Evolutionary conservation across 2,329 filamentous ascomycete species (phyloP).

Genomic region (Lecanicillium sp.): DNA sequence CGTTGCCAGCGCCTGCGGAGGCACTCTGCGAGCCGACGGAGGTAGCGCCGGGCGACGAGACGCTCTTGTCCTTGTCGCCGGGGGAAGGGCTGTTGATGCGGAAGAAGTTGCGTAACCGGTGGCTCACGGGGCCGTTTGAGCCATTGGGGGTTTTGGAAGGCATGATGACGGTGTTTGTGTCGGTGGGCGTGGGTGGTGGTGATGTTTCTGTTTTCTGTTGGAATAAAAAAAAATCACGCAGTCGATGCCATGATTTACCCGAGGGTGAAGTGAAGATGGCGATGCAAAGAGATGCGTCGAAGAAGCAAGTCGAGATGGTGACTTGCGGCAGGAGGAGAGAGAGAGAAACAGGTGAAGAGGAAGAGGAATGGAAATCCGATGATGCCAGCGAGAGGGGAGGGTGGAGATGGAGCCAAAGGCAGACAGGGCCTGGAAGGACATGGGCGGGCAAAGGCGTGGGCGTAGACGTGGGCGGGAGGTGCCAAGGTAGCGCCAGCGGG

Average conservation of each 20-base stretch:
- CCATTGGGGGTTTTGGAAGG: constrained; percentile 48
- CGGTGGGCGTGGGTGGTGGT: constrained; percentile 11
- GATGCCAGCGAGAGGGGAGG: constrained; percentile 11
- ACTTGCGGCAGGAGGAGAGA: neutral
- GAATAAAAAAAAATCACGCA: neutral
- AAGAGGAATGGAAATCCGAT: constrained; percentile 8
- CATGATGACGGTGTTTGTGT: constrained; percentile 30
- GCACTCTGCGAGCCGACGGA: constrained; percentile 8
- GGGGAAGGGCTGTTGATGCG: constrained; percentile 51
- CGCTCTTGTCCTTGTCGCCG: constrained; percentile 46
- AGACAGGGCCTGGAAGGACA: neutral
- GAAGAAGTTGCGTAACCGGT: constrained; percentile 66
- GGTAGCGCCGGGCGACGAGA: constrained; percentile 56
- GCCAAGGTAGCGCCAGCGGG: too few species aligned
- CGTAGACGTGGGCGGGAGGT: neutral
- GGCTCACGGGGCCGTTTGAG: constrained; percentile 54
- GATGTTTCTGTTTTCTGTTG: constrained; percentile 13
- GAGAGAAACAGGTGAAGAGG: constrained; percentile 8
- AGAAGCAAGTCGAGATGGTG: neutral
- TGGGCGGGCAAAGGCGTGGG: neutral
- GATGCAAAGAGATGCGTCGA: too few species aligned
- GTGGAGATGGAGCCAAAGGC: constrained; percentile 8
- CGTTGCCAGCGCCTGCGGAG: constrained; percentile 13
- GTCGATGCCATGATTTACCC: constrained; percentile 10
- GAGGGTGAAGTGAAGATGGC: neutral